Base-by-base conservation (phyloP, 2,329 filamentous ascomycete genomes). In the Ascochyta fabae region DNA sequence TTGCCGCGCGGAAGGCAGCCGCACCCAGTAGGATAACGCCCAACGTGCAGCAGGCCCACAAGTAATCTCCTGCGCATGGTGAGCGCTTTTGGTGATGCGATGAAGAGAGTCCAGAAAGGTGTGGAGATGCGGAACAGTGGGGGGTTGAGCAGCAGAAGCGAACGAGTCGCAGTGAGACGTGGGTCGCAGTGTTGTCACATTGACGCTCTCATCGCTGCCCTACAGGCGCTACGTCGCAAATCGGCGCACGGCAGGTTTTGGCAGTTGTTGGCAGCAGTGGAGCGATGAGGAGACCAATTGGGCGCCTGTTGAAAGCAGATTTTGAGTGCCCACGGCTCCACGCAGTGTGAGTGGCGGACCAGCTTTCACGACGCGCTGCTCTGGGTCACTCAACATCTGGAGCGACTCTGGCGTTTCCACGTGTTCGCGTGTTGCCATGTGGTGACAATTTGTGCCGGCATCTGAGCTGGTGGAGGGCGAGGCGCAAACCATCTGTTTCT, bases 21-120 rank as follows among this genome's bases (percentile, higher is more conserved):
- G 48, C 50, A 54, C 53, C 63, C 67, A 70, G 61, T 67, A 45
- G 55, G 53, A 61, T 46, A 59, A 56, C 33, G 54, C 48, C 29
- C 34, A 52, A 49, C 23, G 42, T 57, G 56, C 62, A 60, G 48
- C 27, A 46, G 70, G 36, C 59, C 70, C 71, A 69, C 58, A 68
- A 65, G 68, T 74, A 69, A 74, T 72, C 59, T 72, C 65, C 22
- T 46, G 60, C 53, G 67, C 69, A 69, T 67, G 56, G 58, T 61
- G 65, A 60, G 59, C 58, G 53, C 36, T 56, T 51, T 34, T 47
- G 49, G 53, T 54, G 54, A 64, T 64, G 65, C 54, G 59, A 64
- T 61, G 48, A 59, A 59, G 48, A 44, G 41, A 66, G 62, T 58
- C 60, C 62, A 64, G 61, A 55, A 49, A 65, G 60, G 56, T 52